These are phyloP conservation scores for Xenoacremonium recifei DNA, from an alignment of 2,329 filamentous ascomycete genomes.

Conservation along the genomic window DNA sequence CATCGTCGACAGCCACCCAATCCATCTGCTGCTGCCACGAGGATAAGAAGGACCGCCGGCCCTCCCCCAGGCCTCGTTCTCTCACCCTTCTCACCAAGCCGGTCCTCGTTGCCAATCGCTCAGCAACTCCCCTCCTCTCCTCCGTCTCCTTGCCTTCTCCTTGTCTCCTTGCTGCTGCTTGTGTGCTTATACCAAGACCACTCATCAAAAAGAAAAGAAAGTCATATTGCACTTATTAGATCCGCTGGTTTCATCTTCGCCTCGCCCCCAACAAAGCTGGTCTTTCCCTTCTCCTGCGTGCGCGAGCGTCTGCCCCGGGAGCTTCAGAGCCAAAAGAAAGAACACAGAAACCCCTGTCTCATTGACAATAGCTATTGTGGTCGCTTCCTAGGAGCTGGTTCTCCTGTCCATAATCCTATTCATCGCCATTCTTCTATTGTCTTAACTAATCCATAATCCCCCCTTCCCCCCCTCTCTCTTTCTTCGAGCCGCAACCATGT, in stretches of 20 bases:
- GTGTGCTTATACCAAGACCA: slow-evolving; percentile 7
- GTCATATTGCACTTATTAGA: no score
- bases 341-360: no score
- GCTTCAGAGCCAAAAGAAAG: no score
- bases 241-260: no score
- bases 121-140: slow-evolving; percentile 8
- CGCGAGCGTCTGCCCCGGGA: no score
- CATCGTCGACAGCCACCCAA: slow-evolving; percentile 1
- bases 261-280: no score
- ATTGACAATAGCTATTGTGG: no score
- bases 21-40: slow-evolving; percentile 7
- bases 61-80: not conserved
- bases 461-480: slow-evolving; percentile 4
- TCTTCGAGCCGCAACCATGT: slow-evolving; percentile 31
- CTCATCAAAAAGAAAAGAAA: slow-evolving; percentile 10
- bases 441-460: slow-evolving; percentile 17
- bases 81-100: slow-evolving; percentile 26
- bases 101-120: slow-evolving; percentile 24
- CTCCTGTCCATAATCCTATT: slow-evolving; percentile 10
- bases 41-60: slow-evolving; percentile 26
- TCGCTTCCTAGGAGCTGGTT: slow-evolving; percentile 19
- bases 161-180: slow-evolving; percentile 3
- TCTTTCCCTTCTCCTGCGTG: no score
- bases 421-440: slow-evolving; percentile 10
- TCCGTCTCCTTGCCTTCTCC: slow-evolving; percentile 10